Conservation (phyloP, 495 filamentous ascomycete species). For the Hyaloscypha finlandica region DNA sequence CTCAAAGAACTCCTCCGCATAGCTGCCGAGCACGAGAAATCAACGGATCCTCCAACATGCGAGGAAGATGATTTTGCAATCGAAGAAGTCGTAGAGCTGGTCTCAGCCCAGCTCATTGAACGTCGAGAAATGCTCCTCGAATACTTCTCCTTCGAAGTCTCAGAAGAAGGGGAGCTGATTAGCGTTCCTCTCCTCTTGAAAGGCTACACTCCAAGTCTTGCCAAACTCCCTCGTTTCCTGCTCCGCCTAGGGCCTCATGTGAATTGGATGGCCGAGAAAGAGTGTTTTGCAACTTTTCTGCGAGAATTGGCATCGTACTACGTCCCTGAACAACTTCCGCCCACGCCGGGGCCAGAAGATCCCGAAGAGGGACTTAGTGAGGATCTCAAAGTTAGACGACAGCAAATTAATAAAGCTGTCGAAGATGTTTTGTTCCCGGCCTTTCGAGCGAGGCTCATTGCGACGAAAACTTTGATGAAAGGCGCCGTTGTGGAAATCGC, state of each 20-base stretch:
- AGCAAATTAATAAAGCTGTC: constrained; percentile 60
- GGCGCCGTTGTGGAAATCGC: constrained; percentile 83
- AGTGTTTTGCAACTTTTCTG: constrained; percentile 85
- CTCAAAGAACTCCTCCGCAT: constrained; percentile 70
- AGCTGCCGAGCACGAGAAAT: constrained; percentile 69
- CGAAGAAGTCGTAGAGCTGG: constrained; percentile 60
- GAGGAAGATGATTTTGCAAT: constrained; percentile 63
- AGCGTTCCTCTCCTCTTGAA: constrained; percentile 84
- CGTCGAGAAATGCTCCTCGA: constrained; percentile 85
- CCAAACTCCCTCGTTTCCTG: constrained; percentile 87
- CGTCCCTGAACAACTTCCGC: constrained; percentile 80
- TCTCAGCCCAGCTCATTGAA: constrained; percentile 64
- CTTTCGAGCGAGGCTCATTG: constrained; percentile 79
- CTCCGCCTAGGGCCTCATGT: constrained; percentile 87
- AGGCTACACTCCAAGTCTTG: constrained; percentile 82
- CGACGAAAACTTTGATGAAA: constrained; percentile 74
- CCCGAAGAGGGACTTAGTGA: constrained; percentile 45
- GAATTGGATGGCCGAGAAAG: constrained; percentile 80
- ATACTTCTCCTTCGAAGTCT: constrained; percentile 89
- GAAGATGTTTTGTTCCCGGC: constrained; percentile 81
- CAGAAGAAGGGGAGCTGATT: constrained; percentile 71
- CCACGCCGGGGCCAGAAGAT: constrained; percentile 42
- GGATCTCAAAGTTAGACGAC: constrained; percentile 57
- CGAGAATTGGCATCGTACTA: constrained; percentile 90
- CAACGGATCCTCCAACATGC: constrained; percentile 26